Evolutionary conservation across 148 eudicot species (phyloP).

Genomic region (Camellia japonica): DNA sequence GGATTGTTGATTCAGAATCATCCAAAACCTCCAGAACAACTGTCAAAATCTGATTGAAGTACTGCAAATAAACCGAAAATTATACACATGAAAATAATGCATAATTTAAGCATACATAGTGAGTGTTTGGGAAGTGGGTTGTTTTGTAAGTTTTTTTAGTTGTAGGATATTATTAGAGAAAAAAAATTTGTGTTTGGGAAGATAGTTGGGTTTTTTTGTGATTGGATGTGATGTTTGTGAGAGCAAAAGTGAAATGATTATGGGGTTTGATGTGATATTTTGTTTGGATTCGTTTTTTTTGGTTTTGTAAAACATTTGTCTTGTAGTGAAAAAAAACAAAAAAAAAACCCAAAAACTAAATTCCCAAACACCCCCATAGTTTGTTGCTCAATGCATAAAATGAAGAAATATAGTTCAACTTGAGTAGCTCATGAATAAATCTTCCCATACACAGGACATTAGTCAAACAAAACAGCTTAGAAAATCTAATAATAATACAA

Average conservation of each 20-base stretch:
- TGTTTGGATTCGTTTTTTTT: too few relatives aligned
- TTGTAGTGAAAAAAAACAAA: too few relatives aligned
- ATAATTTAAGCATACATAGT: neutral
- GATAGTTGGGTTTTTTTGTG: too few relatives aligned
- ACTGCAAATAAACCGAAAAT: constrained; percentile 18
- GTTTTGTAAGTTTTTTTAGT: too few relatives aligned
- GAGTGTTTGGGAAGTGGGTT: too few relatives aligned
- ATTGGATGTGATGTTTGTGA: too few relatives aligned
- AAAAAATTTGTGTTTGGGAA: too few relatives aligned
- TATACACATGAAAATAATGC: neutral
- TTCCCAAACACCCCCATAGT: neutral
- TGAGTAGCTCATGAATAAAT: neutral
- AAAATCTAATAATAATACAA: neutral
- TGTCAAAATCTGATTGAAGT: constrained; percentile 84
- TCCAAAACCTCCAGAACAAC: constrained; percentile 81
- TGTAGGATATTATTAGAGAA: too few relatives aligned
- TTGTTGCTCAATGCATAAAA: neutral
- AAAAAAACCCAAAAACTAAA: too few relatives aligned
- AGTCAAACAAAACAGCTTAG: neutral
- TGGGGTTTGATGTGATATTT: too few relatives aligned
- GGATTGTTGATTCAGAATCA: constrained; percentile 66
- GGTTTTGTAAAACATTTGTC: too few relatives aligned
- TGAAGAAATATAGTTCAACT: neutral
- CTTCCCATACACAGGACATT: neutral
- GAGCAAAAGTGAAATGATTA: too few relatives aligned